Conservation (phyloP, 805 yeast species). For the Candida montana region DNA sequence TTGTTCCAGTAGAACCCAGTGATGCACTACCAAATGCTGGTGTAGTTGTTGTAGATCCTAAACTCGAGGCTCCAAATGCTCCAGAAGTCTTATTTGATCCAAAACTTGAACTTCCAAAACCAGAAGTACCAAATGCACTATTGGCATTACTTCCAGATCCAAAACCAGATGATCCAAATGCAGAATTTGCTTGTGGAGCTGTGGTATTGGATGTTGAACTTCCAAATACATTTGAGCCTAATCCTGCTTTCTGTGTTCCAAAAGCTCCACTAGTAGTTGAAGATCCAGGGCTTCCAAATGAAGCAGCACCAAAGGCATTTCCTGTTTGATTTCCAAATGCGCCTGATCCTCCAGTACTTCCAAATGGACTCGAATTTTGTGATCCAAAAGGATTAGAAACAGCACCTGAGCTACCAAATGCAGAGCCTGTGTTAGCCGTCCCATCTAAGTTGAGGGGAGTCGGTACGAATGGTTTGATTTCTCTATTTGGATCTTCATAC, state of each 20-base stretch:
- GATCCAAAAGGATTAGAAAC: conserved; percentile 11
- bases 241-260: conserved; percentile 10
- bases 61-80: conserved; percentile 10
- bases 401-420: conserved; percentile 1
- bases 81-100: neutral
- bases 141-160: conserved; percentile 4
- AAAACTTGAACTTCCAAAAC: conserved; percentile 6
- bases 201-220: neutral
- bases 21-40: conserved; percentile 12
- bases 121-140: conserved; percentile 14
- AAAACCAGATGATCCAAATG: conserved; percentile 12
- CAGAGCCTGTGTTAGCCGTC: neutral
- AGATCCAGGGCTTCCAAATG: neutral
- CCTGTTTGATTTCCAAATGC: neutral
- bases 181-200: neutral
- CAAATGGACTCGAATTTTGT: neutral
- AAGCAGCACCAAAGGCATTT: conserved; percentile 1
- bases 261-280: conserved; percentile 15
- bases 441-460: conserved; percentile 30
- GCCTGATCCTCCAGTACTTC: neutral
- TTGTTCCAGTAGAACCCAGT: conserved; percentile 10
- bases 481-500: conserved; percentile 22
- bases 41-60: conserved; percentile 1
- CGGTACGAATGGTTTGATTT: conserved; percentile 29
- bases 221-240: conserved; percentile 11